Evolutionary conservation across 1,284 basidiomycete genomes (phyloP).

Genomic region (Sutorius eximius): DNA sequence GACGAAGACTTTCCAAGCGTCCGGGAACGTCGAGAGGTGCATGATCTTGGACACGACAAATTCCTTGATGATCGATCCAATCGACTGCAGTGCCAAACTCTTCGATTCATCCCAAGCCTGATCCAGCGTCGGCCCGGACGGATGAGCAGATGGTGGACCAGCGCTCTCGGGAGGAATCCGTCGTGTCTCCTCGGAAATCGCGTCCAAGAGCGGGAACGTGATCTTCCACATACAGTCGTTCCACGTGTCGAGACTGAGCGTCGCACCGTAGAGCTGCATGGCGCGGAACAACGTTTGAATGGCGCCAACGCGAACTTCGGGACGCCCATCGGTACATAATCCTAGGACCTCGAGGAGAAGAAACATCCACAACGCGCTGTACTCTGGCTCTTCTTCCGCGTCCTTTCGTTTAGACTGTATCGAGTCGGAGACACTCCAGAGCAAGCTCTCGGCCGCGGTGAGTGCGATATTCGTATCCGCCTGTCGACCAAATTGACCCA

Average conservation of each 20-base stretch:
- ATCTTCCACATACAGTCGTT: constrained; percentile 86
- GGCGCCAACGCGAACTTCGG: constrained; percentile 89
- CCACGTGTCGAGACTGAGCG: constrained; percentile 81
- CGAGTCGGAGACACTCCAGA: constrained; percentile 94
- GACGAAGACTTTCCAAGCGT: constrained; percentile 75
- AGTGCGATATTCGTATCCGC: constrained; percentile 94
- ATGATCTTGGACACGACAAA: constrained; percentile 77
- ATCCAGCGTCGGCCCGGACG: constrained; percentile 26
- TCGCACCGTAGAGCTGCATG: constrained; percentile 88
- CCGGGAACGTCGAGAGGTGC: constrained; percentile 64
- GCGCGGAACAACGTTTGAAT: constrained; percentile 95
- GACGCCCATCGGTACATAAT: constrained; percentile 78
- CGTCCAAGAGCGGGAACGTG: constrained; percentile 84
- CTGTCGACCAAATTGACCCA: constrained; percentile 90
- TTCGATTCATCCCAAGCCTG: constrained; percentile 85
- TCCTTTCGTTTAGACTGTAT: constrained; percentile 79
- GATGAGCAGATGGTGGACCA: constrained; percentile 14
- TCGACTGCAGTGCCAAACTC: constrained; percentile 80
- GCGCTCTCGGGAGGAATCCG: constrained; percentile 28
- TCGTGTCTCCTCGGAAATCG: constrained; percentile 60
- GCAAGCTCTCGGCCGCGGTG: constrained; percentile 83
- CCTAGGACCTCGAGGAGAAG: constrained; percentile 82
- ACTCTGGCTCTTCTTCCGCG: constrained; percentile 63
- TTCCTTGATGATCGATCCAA: constrained; percentile 81
- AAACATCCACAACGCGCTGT: constrained; percentile 89